Evolutionary conservation across 139 green algal genomes (phyloP).

Genomic region (Asterochloris sp.): DNA sequence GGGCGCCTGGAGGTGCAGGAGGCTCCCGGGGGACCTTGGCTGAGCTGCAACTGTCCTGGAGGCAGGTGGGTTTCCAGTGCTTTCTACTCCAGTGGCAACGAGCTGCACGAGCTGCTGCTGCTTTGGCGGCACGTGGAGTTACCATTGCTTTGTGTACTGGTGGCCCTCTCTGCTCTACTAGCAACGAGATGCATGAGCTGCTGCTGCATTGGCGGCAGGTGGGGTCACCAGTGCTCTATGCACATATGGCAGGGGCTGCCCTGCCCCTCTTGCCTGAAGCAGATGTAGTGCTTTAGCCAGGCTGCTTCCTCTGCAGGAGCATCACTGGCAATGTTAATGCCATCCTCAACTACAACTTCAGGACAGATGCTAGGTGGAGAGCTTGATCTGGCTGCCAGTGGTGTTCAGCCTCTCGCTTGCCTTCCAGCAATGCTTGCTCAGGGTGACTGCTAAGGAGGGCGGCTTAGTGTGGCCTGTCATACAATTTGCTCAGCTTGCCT

Average conservation of each 20-base stretch:
- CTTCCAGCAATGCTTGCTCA: background rate
- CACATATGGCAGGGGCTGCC: background rate
- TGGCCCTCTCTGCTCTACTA: too few species aligned
- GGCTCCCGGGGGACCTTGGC: constrained; percentile 27
- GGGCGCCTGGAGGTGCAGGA: constrained; percentile 55
- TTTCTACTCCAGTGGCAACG: too few species aligned
- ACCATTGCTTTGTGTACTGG: background rate
- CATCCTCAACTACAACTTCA: constrained; percentile 42
- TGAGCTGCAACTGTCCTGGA: constrained; percentile 3
- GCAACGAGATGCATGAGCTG: too few species aligned
- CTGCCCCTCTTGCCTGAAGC: background rate
- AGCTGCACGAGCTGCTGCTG: too few species aligned
- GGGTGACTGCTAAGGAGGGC: background rate
- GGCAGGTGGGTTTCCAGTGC: too few species aligned
- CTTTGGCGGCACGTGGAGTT: too few species aligned
- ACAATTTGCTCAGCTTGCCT: background rate
- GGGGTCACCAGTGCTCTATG: background rate
- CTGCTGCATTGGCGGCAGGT: too few species aligned
- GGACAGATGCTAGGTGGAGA: constrained; percentile 27
- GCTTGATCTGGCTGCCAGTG: background rate
- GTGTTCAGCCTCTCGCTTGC: background rate
- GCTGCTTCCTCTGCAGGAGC: constrained; percentile 4
- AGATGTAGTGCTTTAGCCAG: constrained; percentile 42
- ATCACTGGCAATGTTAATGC: constrained; percentile 56
- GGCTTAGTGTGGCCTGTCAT: background rate